Percentiles rank a stretch among this genome's conserved stretches.
These are phyloP conservation scores for Pseudofabraea citricarpa DNA, from an alignment of 2,329 filamentous ascomycete species.

Conservation along the genomic window DNA sequence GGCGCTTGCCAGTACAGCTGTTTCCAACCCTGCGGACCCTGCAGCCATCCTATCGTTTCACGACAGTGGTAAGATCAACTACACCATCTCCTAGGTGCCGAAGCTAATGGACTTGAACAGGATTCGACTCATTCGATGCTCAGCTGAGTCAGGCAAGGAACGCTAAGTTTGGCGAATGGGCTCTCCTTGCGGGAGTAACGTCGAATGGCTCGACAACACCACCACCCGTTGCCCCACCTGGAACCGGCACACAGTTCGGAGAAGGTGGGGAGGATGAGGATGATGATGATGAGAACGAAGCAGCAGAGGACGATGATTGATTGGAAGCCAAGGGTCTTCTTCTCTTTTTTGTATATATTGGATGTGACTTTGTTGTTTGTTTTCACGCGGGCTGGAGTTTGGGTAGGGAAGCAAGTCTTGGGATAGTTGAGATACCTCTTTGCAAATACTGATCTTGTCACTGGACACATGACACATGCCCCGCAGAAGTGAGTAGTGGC, in stretches of 20 bases:
- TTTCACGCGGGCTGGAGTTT: no score
- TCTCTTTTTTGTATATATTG: no score
- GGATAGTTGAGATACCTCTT: no score
- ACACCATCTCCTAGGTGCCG: neutral
- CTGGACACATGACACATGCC: no score
- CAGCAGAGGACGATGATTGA: neutral
- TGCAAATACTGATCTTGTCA: no score
- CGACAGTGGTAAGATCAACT: constrained; percentile 19
- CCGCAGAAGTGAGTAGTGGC: no score
- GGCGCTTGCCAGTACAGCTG: constrained; percentile 26
- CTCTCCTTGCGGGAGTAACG: neutral
- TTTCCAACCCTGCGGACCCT: constrained; percentile 17
- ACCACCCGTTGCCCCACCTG: neutral
- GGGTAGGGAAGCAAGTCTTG: no score
- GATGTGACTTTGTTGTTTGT: no score
- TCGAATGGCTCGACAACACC: neutral
- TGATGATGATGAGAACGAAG: neutral
- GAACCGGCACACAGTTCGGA: neutral
- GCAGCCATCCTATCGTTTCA: constrained; percentile 27
- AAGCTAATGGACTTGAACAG: neutral
- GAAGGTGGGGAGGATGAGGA: neutral
- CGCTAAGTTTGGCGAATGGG: neutral
- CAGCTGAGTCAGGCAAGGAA: neutral
- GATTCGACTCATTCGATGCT: neutral
- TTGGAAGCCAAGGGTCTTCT: no score